Base-by-base conservation (phyloP, 1,284 basidiomycete species). In the Ustilago esculenta region DNA sequence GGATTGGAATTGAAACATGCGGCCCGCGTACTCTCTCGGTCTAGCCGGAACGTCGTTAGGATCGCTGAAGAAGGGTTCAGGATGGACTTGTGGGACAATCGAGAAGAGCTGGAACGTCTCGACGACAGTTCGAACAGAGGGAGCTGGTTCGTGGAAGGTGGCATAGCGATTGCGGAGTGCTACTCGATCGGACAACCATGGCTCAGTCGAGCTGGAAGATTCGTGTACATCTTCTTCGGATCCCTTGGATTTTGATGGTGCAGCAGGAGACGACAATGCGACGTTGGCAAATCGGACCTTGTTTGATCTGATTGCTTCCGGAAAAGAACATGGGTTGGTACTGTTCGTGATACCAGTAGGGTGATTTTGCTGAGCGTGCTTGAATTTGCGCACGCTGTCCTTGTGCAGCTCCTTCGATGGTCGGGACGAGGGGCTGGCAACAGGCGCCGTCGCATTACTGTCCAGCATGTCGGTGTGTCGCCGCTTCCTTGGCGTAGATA, bases 1-100 rank as follows among this genome's bases (percentile, higher is more conserved):
- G 2, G 83, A 83, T 37, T 88, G 88, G 17, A 95, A 84, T 37
- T 86, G 84, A 80, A 90, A 95, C 23, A 87, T 81, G 1, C 92
- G 83, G 0, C 93, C 94, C 12, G 88, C 93, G 76, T 91, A 94
- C 80, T 93, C 90, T 73, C 89, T 86, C 0, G 90, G 84, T 14
- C 84, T 83, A 35, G 86, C 85, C 0, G 92, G 90, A 0, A 89
- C 86, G 77, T 98, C 95, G 2, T 76, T 75, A 10, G 86, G 85
- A 50, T 88, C 86, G 3, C 63, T 67, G 39, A 67, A 72, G 48
- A 48, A 67, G 9, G 94, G 91, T 18, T 87, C 84, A 18, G 85
- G 86, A 81, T 96, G 94, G 20, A 91, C 81, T 66, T 88, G 88
- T 30, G 82, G 83, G 2, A 88, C 87, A 11, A 92, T 81, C 8